Conservation (phyloP, 768 basidiomycete species). For the Kwoniella botswanensis region DNA sequence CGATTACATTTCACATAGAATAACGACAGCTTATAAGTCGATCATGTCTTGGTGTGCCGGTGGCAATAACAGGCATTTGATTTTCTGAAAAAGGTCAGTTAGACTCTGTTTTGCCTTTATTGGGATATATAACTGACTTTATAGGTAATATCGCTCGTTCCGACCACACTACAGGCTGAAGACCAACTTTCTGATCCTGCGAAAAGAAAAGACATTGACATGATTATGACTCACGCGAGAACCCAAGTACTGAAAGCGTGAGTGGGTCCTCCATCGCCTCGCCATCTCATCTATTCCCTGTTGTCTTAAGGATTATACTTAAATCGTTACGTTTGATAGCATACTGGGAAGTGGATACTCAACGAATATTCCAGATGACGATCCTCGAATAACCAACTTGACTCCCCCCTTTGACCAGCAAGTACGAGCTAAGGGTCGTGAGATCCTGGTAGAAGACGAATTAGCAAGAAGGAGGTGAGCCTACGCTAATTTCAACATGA, state of each 20-base stretch:
- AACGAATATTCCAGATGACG: conserved; percentile 48
- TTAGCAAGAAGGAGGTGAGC: conserved; percentile 46
- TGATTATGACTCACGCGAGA: conserved; percentile 54
- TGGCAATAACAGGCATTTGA: conserved; percentile 52
- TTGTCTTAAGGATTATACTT: neutral
- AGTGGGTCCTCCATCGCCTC: neutral
- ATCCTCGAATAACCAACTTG: conserved; percentile 47
- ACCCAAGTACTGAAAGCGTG: conserved; percentile 53
- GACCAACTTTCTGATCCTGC: conserved; percentile 44
- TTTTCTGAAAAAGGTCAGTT: conserved; percentile 57
- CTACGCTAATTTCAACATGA: too few relatives aligned
- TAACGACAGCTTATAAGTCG: too few relatives aligned
- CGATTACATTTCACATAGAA: too few relatives aligned
- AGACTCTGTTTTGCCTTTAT: neutral
- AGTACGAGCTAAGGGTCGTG: conserved; percentile 50
- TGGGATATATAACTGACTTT: conserved; percentile 15
- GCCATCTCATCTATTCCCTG: neutral
- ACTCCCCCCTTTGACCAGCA: conserved; percentile 51
- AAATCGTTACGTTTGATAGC: conserved; percentile 13
- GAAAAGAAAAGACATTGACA: conserved; percentile 55
- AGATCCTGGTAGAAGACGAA: conserved; percentile 56
- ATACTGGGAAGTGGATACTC: conserved; percentile 52
- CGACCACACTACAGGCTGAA: conserved; percentile 45
- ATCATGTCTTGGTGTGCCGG: neutral
- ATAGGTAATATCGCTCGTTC: conserved; percentile 4